A percentile compares a stretch with the other conserved stretches of the same genome.
These are phyloP conservation scores for Pichia kudriavzevii DNA, from an alignment of 1,139 yeast genomes.

Conservation along the genomic window DNA sequence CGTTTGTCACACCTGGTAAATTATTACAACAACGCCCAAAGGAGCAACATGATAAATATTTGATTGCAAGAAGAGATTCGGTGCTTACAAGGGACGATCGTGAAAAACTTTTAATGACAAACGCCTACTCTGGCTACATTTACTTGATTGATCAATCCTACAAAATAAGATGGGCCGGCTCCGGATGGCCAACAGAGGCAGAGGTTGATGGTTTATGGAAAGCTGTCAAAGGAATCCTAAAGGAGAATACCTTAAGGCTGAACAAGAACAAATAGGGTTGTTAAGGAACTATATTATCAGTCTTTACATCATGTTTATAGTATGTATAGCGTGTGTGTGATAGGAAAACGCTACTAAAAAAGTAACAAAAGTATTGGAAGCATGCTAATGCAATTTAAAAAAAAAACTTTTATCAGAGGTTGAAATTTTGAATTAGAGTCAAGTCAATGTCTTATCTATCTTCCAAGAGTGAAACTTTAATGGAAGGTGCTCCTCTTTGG, in stretches of 20 bases:
- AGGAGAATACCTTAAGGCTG: conserved; percentile 17
- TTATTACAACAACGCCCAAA: conserved; percentile 29
- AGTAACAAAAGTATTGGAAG: neutral
- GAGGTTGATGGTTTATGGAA: conserved; percentile 64
- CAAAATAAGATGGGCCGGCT: conserved; percentile 84
- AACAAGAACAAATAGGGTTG: conserved; percentile 3
- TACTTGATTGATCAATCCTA: conserved; percentile 69
- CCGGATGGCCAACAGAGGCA: conserved; percentile 65
- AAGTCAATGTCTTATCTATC: too few species aligned
- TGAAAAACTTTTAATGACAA: conserved; percentile 57
- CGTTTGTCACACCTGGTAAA: conserved; percentile 30
- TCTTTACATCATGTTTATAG: too few species aligned
- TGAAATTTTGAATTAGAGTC: too few species aligned
- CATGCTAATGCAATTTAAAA: too few species aligned
- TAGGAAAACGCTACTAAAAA: too few species aligned
- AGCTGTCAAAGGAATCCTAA: conserved; percentile 47
- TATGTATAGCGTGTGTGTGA: too few species aligned
- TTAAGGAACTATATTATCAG: neutral
- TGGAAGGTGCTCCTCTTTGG: too few species aligned
- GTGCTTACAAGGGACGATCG: conserved; percentile 50
- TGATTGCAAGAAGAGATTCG: conserved; percentile 55
- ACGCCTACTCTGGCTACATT: conserved; percentile 76
- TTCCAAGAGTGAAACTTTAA: too few species aligned
- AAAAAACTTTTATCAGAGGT: too few species aligned
- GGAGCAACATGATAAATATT: conserved; percentile 50